Percentiles rank a stretch among this genome's conserved stretches.
Evolutionary conservation across 306 rosid species (phyloP).

Genomic region (Medicago lupulina): DNA sequence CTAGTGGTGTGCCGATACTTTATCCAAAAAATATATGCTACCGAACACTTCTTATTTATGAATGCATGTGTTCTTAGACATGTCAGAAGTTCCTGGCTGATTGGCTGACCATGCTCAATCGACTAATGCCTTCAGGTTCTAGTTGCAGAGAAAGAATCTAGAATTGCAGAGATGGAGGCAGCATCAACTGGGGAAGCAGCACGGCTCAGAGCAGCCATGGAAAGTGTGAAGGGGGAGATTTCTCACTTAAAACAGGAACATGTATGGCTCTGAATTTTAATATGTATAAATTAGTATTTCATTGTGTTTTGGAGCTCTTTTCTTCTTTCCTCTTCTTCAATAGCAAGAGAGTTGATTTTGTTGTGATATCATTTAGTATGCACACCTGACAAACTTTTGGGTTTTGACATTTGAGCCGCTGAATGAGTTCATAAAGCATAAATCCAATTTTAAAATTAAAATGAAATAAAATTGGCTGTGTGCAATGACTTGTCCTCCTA

Average conservation of each 20-base stretch:
- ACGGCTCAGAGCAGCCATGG: constrained; percentile 87
- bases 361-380: constrained; percentile 24
- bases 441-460: constrained; percentile 19
- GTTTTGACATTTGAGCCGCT: constrained; percentile 6
- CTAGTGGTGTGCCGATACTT: constrained; percentile 2
- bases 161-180: constrained; percentile 98
- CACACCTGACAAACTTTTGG: constrained; percentile 9
- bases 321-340: constrained; percentile 9
- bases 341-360: constrained; percentile 22
- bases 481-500: background rate
- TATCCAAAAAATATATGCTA: constrained; percentile 4
- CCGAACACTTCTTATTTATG: constrained; percentile 8
- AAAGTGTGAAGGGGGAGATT: constrained; percentile 85
- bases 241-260: constrained; percentile 81
- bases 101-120: constrained; percentile 37
- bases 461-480: constrained; percentile 7
- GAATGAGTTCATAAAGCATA: constrained; percentile 28
- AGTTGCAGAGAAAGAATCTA: constrained; percentile 89
- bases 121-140: constrained; percentile 66
- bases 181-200: constrained; percentile 94
- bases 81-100: constrained; percentile 36
- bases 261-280: constrained; percentile 55
- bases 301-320: constrained; percentile 31
- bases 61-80: constrained; percentile 30
- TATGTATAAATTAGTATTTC: constrained; percentile 33